Conservation (phyloP, 1,284 basidiomycete species). For the Ganoderma resinaceum region DNA sequence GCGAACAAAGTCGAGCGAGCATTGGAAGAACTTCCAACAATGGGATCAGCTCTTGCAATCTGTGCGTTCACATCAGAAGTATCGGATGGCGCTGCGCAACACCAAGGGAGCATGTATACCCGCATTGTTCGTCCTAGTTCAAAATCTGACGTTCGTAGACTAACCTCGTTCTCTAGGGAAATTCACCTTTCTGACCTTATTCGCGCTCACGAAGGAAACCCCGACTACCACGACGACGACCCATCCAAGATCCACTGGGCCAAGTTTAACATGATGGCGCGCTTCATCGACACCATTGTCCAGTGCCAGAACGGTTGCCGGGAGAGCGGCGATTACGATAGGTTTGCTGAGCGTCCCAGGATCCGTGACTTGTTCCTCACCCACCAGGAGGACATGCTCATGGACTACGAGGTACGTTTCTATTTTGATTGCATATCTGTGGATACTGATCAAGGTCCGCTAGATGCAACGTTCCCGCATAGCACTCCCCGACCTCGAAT, state of each 20-base stretch:
- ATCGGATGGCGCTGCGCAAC: constrained; percentile 80
- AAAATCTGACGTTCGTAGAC: background rate
- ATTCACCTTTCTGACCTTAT: constrained; percentile 86
- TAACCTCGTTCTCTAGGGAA: constrained; percentile 55
- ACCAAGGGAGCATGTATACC: constrained; percentile 85
- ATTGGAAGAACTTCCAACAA: constrained; percentile 74
- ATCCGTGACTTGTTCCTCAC: constrained; percentile 61
- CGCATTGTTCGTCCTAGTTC: constrained; percentile 62
- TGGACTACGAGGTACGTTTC: constrained; percentile 66
- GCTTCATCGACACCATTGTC: constrained; percentile 72
- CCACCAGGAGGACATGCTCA: constrained; percentile 49
- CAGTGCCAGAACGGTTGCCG: constrained; percentile 78
- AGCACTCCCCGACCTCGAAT: constrained; percentile 34
- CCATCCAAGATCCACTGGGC: constrained; percentile 81
- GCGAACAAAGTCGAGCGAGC: constrained; percentile 63
- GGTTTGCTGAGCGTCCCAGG: constrained; percentile 42
- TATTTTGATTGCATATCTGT: background rate
- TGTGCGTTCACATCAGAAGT: constrained; percentile 76
- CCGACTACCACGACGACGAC: constrained; percentile 66
- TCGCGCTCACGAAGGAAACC: constrained; percentile 78
- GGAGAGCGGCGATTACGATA: constrained; percentile 61
- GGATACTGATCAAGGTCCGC: constrained; percentile 15
- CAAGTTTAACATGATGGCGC: constrained; percentile 86
- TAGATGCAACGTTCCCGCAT: constrained; percentile 70
- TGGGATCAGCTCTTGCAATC: constrained; percentile 81